phyloP scores from a whole-genome alignment of 176 grass and related monocot genomes.

The Tillandsia leiboldiana region DNA sequence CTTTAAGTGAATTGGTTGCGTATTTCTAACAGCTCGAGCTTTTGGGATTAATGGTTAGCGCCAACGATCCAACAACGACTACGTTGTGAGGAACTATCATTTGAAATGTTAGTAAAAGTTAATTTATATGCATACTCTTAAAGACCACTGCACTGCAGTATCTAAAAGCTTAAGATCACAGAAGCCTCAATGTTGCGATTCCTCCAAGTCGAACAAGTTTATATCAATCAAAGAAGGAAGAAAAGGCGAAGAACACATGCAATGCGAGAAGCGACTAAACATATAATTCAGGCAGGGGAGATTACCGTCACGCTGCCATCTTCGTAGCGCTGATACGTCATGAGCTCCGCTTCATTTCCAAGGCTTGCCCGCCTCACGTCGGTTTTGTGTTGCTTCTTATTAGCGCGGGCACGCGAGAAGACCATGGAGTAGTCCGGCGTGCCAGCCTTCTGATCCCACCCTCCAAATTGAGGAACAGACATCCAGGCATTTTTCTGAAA shows the following conservation, averaged over 20 bases:
- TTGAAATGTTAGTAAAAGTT: too few relatives aligned
- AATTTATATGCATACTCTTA: too few relatives aligned
- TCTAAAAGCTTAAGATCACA: too few relatives aligned
- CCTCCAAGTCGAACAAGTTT: neutral
- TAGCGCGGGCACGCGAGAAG: constrained; percentile 27
- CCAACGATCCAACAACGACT: too few relatives aligned
- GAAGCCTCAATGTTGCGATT: too few relatives aligned
- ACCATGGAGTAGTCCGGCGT: constrained; percentile 29
- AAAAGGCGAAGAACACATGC: constrained; percentile 2
- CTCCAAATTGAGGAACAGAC: constrained; percentile 31
- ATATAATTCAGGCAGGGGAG: neutral
- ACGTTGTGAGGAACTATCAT: too few relatives aligned
- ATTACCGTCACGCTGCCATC: constrained; percentile 11
- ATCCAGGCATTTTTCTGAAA: constrained; percentile 14
- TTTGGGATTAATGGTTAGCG: too few relatives aligned
- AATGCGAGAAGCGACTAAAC: constrained; percentile 2
- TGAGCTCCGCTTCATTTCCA: constrained; percentile 12
- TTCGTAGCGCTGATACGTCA: constrained; percentile 3
- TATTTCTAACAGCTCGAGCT: too few relatives aligned
- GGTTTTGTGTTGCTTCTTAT: constrained; percentile 24
- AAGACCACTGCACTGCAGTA: too few relatives aligned
- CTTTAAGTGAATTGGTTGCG: too few relatives aligned
- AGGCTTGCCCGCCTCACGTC: neutral
- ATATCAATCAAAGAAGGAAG: neutral
- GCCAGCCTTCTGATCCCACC: constrained; percentile 24